Percentiles rank a stretch among this genome's conserved stretches.
phyloP scores from a whole-genome alignment of 768 basidiomycete species.

The Pleurotus pulmonarius region DNA sequence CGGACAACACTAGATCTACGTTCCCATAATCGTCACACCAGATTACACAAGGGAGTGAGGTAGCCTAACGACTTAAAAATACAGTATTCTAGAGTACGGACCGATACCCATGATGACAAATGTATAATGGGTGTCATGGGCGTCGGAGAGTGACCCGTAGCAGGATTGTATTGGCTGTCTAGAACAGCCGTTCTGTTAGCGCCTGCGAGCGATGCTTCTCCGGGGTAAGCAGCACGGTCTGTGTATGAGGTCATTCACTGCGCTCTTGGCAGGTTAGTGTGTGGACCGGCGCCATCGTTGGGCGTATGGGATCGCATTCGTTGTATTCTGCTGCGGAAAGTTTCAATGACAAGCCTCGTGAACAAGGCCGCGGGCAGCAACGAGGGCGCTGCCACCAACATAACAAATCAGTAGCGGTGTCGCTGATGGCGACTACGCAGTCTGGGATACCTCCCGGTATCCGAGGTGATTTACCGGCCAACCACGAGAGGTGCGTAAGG shows the following conservation, averaged over 20 bases:
- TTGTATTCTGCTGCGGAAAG: conserved; percentile 4
- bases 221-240: too few species aligned
- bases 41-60: neutral
- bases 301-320: neutral
- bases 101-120: conserved; percentile 2
- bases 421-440: neutral
- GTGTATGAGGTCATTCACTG: conserved; percentile 2
- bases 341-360: neutral
- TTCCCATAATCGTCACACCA: neutral
- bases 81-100: neutral
- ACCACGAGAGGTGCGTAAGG: neutral
- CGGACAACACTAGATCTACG: conserved; percentile 6
- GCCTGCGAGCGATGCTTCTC: too few species aligned
- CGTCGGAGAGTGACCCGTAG: neutral
- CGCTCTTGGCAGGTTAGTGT: neutral
- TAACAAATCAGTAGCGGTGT: neutral
- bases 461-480: conserved; percentile 4
- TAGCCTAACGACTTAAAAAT: neutral
- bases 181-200: neutral
- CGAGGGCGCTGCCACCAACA: neutral
- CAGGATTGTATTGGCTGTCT: neutral
- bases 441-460: neutral
- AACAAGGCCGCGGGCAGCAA: conserved; percentile 6
- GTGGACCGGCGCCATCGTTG: neutral
- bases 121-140: neutral